Conservation (phyloP, 768 basidiomycete species). For the Daedaleopsis sinensis region DNA sequence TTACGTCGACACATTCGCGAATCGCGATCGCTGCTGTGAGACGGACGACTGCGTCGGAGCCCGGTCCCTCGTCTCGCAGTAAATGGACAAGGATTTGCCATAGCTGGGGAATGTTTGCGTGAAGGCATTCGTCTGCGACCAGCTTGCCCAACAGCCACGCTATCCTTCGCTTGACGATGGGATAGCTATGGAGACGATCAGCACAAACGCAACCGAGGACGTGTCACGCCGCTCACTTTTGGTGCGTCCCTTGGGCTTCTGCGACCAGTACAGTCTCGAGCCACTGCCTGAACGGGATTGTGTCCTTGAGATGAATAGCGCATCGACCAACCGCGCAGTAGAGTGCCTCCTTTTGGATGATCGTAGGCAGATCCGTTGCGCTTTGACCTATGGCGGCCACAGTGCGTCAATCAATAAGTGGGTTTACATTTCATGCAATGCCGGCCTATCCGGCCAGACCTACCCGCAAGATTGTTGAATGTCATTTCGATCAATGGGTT, state of each 20-base stretch:
- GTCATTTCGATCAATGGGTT: conserved; percentile 62
- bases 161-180: conserved; percentile 91
- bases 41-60: conserved; percentile 84
- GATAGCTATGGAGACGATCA: conserved; percentile 58
- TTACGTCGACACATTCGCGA: conserved; percentile 82
- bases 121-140: conserved; percentile 68
- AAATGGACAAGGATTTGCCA: conserved; percentile 86
- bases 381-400: conserved; percentile 40
- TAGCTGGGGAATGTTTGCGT: conserved; percentile 60
- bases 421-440: too few relatives aligned
- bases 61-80: conserved; percentile 64
- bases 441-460: neutral
- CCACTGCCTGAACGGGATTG: conserved; percentile 74
- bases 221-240: conserved; percentile 48
- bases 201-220: conserved; percentile 10
- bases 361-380: conserved; percentile 53
- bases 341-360: conserved; percentile 83
- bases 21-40: conserved; percentile 82
- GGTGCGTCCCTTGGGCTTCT: conserved; percentile 63
- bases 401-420: neutral
- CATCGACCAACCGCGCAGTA: conserved; percentile 92
- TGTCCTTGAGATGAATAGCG: conserved; percentile 58
- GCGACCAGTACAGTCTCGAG: conserved; percentile 57
- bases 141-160: conserved; percentile 95
- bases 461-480: conserved; percentile 67